Evolutionary conservation across 371 early-diverging fungal species (phyloP), one percentile per base, ranked within the genome.

Genomic region (Mucor circinelloides): DNA sequence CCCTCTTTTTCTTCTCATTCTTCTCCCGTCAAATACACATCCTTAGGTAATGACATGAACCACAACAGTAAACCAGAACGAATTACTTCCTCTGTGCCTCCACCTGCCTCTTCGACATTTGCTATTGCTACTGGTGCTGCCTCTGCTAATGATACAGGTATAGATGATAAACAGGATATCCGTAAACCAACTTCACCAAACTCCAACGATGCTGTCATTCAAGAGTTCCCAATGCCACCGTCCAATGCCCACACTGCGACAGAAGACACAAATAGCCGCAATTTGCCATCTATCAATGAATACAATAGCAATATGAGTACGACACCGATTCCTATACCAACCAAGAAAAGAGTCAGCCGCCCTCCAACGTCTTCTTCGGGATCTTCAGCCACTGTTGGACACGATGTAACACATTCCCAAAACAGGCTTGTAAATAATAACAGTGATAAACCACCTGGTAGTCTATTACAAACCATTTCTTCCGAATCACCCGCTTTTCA

Each of bases 401-500:
- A 27, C 30, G 55, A 30, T 19, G 67, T 67, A 40, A 60, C 67
- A 67, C 67, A 60, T 19, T 40, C 55, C 54, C 52, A 60, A 55
- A 67, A 31, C 28, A 56, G 48, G 27, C 38, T 50, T 60, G 38
- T 38, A 38, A 67, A 50, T 50, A 50, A 67, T 6, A 60, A 59
- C 52, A 58, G 30, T 52, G 55, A 60, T 55, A 67, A 60, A 67
- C 67, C 61, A 67, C 55, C 54, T 67, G 67, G 32, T 19, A 31
- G 9, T 34, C 36, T 60, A 31, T 42, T 50, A 25, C 50, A 50
- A 50, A 9, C 32, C 31, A 31, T 31, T 25, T 50, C 50, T 57
- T 67, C 67, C 60, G 67, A 65, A 23, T 48, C 38, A 57, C 15
- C 59, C 32, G 40, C 40, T 48, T 32, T 58, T 58, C 27, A 23